A percentile compares a stretch with the other conserved stretches of the same genome.
phyloP scores from a whole-genome alignment of 129 eudicot genomes.

The Mikania micrantha region DNA sequence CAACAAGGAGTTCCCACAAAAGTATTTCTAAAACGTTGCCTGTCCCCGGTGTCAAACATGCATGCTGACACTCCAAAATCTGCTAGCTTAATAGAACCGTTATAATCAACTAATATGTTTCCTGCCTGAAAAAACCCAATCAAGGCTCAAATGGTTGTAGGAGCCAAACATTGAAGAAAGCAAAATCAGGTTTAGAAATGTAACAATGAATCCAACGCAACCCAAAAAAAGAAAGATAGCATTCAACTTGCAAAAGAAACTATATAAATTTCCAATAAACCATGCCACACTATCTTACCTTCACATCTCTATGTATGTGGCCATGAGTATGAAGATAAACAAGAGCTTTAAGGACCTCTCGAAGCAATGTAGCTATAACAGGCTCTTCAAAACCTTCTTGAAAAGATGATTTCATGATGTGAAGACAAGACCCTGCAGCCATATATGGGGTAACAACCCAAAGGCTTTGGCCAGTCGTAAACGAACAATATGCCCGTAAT shows the following conservation, averaged over 20 bases:
- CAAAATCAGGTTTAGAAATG: background rate
- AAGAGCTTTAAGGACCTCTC: conserved; percentile 93
- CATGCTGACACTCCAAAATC: no score
- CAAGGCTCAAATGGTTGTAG: conserved; percentile 3
- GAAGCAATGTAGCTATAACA: conserved; percentile 81
- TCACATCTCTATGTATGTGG: conserved; percentile 95
- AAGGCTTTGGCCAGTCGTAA: conserved; percentile 75
- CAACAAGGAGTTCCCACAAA: conserved; percentile 30
- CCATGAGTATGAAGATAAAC: conserved; percentile 93
- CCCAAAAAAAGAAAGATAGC: background rate
- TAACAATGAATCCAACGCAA: background rate
- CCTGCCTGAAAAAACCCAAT: conserved; percentile 64
- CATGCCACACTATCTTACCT: conserved; percentile 38
- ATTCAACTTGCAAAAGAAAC: background rate
- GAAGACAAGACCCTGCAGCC: conserved; percentile 99
- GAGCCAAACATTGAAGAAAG: background rate
- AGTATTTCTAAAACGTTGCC: no score
- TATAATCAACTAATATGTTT: conserved; percentile 67
- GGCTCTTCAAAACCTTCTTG: conserved; percentile 97
- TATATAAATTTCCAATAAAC: background rate
- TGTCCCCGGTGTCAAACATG: no score
- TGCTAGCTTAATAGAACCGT: conserved; percentile 29
- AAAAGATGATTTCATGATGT: conserved; percentile 78
- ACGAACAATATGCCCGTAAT: conserved; percentile 84
- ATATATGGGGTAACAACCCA: conserved; percentile 98